Evolutionary conservation across 176 grass and related monocot species (phyloP), one percentile per base, ranked within the genome.

Genomic region (Phragmites australis): DNA sequence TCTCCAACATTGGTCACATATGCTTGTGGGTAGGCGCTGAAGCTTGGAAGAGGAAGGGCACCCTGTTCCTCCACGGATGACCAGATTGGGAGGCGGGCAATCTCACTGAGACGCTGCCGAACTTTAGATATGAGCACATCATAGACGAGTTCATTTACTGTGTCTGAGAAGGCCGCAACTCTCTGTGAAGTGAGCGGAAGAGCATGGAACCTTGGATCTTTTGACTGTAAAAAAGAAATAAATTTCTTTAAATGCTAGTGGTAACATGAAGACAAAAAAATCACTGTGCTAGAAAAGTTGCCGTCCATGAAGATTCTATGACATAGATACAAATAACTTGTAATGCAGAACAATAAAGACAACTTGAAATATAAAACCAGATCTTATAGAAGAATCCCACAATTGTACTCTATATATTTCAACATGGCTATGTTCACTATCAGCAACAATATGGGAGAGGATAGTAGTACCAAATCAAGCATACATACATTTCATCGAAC

Each of bases 101-200:
- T 87, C 47, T 99, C 97, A 73, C 68, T 84, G 41, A 99, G 80
- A 37, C 97, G 88, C 34, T 91, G 90, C 44, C 84, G 75, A 18
- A 96, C 97, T 81, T 99, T 99, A 25, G 90, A 96, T 74, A 99
- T 93, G 65, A 99, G 92, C 59, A 99, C 97, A 57, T 93, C 92
- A 49, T 96, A 99, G 10, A 99, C 93, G 17, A 96, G 88, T 65
- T 99, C 97, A 68, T 95, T 99, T 84, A 99, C 90, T 63, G 91
- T 91, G 87, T 99, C 97, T 19, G 93, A 93, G 74, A 99, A 99
- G 41, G 85, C 76, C 1, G 88, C 79, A 30, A 99, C 97, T 76
- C 90, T 93, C 82, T 99, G 97, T 76, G 97, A 95, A 16, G 97
- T 90, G 19, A 93, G 72, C 37, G 90, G 93, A 51, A 99, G 97